Base-by-base conservation (phyloP, 805 yeast species). In the Saturnispora sanitii region DNA sequence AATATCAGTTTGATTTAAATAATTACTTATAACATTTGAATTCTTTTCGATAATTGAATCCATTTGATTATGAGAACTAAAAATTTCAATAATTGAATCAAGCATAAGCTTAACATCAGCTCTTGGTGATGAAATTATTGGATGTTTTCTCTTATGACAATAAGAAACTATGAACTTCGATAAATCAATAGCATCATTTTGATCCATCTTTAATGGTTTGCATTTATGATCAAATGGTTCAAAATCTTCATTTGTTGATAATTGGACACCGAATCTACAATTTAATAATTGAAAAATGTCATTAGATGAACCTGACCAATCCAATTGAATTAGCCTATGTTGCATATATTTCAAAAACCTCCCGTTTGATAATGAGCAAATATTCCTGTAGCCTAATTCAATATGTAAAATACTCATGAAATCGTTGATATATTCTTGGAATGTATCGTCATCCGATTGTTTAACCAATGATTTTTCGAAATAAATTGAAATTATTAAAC, bases 211-310 rank as follows among this genome's bases (percentile, higher is more conserved):
- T 1, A 48, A 50, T 0, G 71, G 60, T 4, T 56, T 56, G 0
- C 80, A 66, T 3, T 62, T 67, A 52, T 90, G 97, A 45, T 85
- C 82, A 31, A 66, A 70, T 0, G 92, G 85, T 2, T 66, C 66
- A 45, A 75, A 77, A 15, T 67, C 66, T 12, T 79, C 85, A 9
- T 75, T 65, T 1, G 22, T 32, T 19, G 78, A 64, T 3, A 87
- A 63, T 2, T 65, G 60, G 38, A 84, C 68, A 34, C 86, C 94
- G 51, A 80, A 86, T 8, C 82, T 70, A 55, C 98, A 92, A 46
- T 77, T 68, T 18, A 92, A 60, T 26, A 85, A 68, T 52, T 90
- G 97, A 7, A 85, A 69, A 35, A 90, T 56, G 34, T 86, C 92
- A 7, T 67, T 66, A 35, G 82, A 88, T 2, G 82, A 68, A 4